Evolutionary conservation across 805 yeast species (phyloP).

Genomic region (Ogataea henricii): DNA sequence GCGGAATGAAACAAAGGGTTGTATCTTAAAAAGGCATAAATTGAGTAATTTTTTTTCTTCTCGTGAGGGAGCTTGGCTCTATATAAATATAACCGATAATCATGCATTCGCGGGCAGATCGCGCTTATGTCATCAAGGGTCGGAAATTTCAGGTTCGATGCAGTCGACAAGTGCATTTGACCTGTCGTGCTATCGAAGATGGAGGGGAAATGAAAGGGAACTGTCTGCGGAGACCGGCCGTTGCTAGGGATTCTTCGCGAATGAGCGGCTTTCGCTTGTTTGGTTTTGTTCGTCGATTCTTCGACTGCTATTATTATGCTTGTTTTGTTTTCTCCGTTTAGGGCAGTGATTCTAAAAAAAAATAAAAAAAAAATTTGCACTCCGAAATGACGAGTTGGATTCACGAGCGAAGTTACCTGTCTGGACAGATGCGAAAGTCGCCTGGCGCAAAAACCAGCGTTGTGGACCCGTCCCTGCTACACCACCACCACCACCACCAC

Average conservation of each 20-base stretch:
- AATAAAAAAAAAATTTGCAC: too few species aligned
- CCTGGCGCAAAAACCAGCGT: too few species aligned
- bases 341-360: slow-evolving; percentile 4
- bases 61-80: not conserved
- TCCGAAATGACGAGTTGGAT: too few species aligned
- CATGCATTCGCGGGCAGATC: not conserved
- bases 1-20: not conserved
- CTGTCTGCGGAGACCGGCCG: not conserved
- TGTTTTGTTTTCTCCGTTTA: slow-evolving; percentile 6
- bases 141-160: not conserved
- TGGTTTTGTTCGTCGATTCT: too few species aligned
- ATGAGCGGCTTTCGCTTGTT: too few species aligned
- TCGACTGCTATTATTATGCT: not conserved
- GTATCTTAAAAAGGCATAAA: too few species aligned
- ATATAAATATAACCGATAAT: not conserved
- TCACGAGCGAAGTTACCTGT: too few species aligned
- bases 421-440: too few species aligned
- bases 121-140: not conserved
- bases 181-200: not conserved
- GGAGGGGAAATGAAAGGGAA: not conserved
- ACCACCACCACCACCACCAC: too few species aligned
- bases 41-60: not conserved
- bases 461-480: too few species aligned
- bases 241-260: not conserved
- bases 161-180: not conserved